These are phyloP conservation scores for Colletotrichum endophyticum DNA, from an alignment of 2,329 filamentous ascomycete species.

Conservation along the genomic window DNA sequence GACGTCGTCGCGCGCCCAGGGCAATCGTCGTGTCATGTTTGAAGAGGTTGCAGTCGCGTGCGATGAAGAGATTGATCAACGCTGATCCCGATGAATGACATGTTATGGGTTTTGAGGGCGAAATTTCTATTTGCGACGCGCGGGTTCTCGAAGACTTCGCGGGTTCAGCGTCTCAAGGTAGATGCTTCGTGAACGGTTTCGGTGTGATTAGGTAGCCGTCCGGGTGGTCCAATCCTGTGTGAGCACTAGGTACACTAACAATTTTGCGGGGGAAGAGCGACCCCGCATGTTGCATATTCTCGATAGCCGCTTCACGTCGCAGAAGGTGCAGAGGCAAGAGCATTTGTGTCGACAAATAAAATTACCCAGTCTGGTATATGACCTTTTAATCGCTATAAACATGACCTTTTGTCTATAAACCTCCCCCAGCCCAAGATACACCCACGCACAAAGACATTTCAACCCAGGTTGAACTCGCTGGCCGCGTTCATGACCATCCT, in stretches of 20 bases:
- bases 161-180: background rate
- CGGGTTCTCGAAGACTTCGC: background rate
- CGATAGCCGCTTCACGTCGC: background rate
- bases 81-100: background rate
- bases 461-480: slow-evolving; percentile 73
- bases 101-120: background rate
- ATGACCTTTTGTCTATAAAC: slow-evolving; percentile 14
- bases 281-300: background rate
- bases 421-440: background rate
- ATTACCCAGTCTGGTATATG: slow-evolving; percentile 10
- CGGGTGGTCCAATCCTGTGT: background rate
- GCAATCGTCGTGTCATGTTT: slow-evolving; percentile 55
- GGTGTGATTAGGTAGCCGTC: background rate
- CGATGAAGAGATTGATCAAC: background rate
- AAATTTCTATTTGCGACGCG: background rate
- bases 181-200: background rate
- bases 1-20: slow-evolving; percentile 36
- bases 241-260: background rate
- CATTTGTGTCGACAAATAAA: background rate
- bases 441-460: slow-evolving; percentile 17
- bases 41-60: background rate
- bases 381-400: slow-evolving; percentile 11
- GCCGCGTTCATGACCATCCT: slow-evolving; percentile 60
- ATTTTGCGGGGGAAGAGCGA: background rate
- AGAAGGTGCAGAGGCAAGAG: background rate